Evolutionary conservation across 2,329 filamentous ascomycete species (phyloP), one percentile per base, ranked within the genome.

Genomic region (Aspergillus melleus): DNA sequence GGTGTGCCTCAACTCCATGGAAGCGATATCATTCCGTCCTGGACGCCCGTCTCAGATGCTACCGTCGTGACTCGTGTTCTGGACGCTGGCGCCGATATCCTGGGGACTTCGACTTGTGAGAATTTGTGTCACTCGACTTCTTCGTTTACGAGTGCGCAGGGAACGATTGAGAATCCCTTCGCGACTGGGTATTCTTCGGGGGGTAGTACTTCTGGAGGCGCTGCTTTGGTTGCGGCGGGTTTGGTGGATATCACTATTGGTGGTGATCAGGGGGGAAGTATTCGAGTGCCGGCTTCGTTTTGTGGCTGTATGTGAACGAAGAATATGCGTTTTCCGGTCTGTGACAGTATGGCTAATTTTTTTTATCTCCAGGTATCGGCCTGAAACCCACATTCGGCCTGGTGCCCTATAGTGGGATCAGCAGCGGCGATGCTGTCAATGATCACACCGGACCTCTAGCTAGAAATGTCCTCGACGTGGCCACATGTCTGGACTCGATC

Each of bases 1-100:
- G 80, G 79, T 0, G 80, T 86, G 1, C 83, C 83, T 0, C 81
- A 84, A 55, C 77, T 84, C 56, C 78, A 80, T 47, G 82, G 84
- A 0, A 85, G 79, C 47, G 80, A 84, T 61, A 78, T 79, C 14
- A 81, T 79, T 60, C 76, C 68, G 1, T 75, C 77, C 0, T 86
- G 83, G 83, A 81, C 76, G 0, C 81, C 83, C 0, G 74, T 70
- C 5, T 81, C 80, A 2, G 84, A 86, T 67, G 83, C 84, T 0
- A 84, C 82, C 0, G 78, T 85, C 1, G 81, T 85, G 22, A 81
- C 78, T 0, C 72, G 84, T 14, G 70, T 80, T 0, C 69, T 86
- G 3, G 78, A 83, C 16, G 81, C 81, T 2, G 83, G 83, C 0
- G 83, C 78, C 0, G 68, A 78, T 49, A 80, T 86, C 16, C 73